Conservation (phyloP, 306 rosid genomes). For the Herpetospermum pedunculosum region DNA sequence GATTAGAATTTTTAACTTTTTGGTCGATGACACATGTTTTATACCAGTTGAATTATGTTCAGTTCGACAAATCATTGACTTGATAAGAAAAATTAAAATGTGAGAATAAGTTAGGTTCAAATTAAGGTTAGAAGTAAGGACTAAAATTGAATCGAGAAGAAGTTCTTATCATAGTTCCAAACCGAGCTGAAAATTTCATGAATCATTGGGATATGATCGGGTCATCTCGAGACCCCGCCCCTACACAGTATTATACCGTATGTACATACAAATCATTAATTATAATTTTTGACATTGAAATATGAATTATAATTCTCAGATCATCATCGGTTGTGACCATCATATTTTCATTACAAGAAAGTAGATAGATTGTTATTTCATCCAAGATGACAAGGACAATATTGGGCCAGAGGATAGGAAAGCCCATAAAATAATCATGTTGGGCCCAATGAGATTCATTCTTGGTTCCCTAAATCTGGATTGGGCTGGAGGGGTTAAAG, state of each 20-base stretch:
- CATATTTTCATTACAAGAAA: neutral
- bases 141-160: neutral
- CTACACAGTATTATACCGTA: neutral
- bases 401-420: neutral
- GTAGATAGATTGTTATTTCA: neutral
- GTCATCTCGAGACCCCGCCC: neutral
- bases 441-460: neutral
- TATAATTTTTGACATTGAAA: neutral
- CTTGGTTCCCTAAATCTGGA: neutral
- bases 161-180: neutral
- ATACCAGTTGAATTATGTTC: too few relatives aligned
- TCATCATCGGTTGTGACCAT: neutral
- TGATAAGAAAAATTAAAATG: too few relatives aligned
- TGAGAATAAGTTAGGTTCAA: too few relatives aligned
- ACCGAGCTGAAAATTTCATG: neutral
- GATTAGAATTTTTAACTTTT: too few relatives aligned
- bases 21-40: too few relatives aligned
- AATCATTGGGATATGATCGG: neutral
- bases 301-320: neutral
- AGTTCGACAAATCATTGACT: too few relatives aligned
- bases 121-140: too few relatives aligned
- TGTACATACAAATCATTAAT: neutral
- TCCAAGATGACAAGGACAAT: neutral
- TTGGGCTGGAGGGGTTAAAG: neutral
- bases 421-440: neutral